Base-by-base conservation (phyloP, 768 basidiomycete species). In the Calocera cornea region DNA sequence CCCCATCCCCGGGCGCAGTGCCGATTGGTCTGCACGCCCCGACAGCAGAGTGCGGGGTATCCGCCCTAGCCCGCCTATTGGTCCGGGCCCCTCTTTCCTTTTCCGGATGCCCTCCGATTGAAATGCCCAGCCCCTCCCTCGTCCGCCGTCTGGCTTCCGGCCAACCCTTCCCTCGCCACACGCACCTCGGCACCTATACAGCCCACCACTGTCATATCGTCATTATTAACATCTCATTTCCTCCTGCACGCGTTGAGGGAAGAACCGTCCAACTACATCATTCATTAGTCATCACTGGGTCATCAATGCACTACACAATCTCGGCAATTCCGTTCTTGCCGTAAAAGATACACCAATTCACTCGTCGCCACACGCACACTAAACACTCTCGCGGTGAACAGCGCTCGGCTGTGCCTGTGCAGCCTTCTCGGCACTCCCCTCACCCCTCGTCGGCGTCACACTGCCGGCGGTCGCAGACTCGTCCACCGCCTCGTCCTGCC, bases 401-500 rank as follows among this genome's bases (percentile, higher is more conserved):
- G 40, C 11, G 40, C 19, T n/a, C n/a, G n/a, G n/a, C n/a, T n/a
- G n/a, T n/a, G n/a, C 11, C 40, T 41, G 11, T 10, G 19, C 19
- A 19, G 40, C 40, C 40, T 41, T 41, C 40, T 41, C 40, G 40
- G 10, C 19, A 41, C 11, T 41, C 40, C 19, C 40, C n/a, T n/a
- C n/a, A n/a, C 36, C 14, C 36, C 36, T 38, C 7, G 7, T 5
- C 36, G 7, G 36, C 36, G 5, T 38, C 36, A 38, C 7, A 38
- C 36, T 47, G 44, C 19, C 19, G 11, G 77, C 75, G 22, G 78
- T 69, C 1, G 75, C 74, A 27, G 79, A 79, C 34, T 84, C 86
- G 36, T 80, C 78, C 27, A 67, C 64, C 31, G 31, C 36, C n/a
- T 50, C 66, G 5, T 75, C 80, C 31, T 27, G 14, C 34, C 83